A percentile compares a stretch with the other conserved stretches of the same genome.
Conservation (phyloP, 192 early-diverging fungal genomes). For the Coemansia umbellata region DNA sequence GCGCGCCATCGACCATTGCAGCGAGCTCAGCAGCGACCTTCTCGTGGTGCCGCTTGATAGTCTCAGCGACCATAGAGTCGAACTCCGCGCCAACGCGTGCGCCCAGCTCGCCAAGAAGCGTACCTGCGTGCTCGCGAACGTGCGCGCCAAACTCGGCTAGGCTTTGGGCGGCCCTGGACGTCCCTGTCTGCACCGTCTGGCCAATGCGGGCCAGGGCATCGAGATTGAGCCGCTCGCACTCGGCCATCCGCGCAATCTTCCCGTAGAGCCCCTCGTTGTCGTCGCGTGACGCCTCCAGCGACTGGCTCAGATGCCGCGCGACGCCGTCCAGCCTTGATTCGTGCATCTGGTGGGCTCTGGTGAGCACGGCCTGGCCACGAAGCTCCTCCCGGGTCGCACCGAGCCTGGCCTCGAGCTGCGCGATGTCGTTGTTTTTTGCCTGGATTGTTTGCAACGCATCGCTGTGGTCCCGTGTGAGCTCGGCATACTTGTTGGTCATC, state of each 20-base stretch:
- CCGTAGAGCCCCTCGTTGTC: conserved; percentile 13
- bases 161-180: background rate
- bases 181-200: conserved; percentile 1
- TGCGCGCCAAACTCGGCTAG: background rate
- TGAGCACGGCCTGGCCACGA: conserved; percentile 26
- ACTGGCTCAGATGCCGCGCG: conserved; percentile 22
- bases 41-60: background rate
- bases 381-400: conserved; percentile 29
- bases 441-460: no score
- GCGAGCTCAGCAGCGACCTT: conserved; percentile 10
- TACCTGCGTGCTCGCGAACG: background rate
- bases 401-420: conserved; percentile 32
- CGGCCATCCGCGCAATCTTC: conserved; percentile 18
- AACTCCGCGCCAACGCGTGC: conserved; percentile 29
- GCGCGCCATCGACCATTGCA: background rate
- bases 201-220: background rate
- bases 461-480: conserved; percentile 2
- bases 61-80: background rate
- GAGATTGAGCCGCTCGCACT: conserved; percentile 20
- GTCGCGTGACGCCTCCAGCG: background rate
- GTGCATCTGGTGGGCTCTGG: conserved; percentile 50
- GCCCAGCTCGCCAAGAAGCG: conserved; percentile 20
- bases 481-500: background rate
- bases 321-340: conserved; percentile 38
- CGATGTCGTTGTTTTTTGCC: no score